Evolutionary conservation across 352 stramenopile species (phyloP).

Genomic region (Phytopythium delawarense): DNA sequence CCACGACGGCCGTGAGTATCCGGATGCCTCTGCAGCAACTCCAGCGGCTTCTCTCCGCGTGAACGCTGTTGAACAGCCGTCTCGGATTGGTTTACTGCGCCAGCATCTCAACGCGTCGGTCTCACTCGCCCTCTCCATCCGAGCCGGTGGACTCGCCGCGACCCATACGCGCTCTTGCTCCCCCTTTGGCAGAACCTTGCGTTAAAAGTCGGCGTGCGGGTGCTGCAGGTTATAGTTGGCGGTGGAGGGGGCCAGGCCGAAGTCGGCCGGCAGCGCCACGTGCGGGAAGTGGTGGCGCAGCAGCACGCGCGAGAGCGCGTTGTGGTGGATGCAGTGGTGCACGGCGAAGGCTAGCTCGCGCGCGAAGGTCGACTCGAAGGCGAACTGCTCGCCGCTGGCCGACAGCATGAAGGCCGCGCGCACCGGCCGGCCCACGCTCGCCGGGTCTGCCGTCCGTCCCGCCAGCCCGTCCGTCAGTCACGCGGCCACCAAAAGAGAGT

Average conservation of each 20-base stretch:
- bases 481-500: no score
- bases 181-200: no score
- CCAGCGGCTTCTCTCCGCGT: no score
- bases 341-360: constrained; percentile 81
- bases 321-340: constrained; percentile 87
- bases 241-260: constrained; percentile 79
- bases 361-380: constrained; percentile 65
- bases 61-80: no score
- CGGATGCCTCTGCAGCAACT: no score
- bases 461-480: not conserved
- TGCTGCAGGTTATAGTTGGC: constrained; percentile 36
- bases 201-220: not conserved
- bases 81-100: no score
- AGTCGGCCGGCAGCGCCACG: constrained; percentile 34
- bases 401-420: constrained; percentile 78
- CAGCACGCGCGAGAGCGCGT: constrained; percentile 74
- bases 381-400: constrained; percentile 58
- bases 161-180: no score
- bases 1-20: no score
- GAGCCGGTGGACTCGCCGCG: no score
- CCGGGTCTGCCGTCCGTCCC: constrained; percentile 7
- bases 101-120: no score
- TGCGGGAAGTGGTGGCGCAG: constrained; percentile 63
- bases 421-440: constrained; percentile 21
- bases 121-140: no score